These are phyloP conservation scores for Diaporthe batatas DNA, from an alignment of 2,329 filamentous ascomycete species.

Conservation along the genomic window DNA sequence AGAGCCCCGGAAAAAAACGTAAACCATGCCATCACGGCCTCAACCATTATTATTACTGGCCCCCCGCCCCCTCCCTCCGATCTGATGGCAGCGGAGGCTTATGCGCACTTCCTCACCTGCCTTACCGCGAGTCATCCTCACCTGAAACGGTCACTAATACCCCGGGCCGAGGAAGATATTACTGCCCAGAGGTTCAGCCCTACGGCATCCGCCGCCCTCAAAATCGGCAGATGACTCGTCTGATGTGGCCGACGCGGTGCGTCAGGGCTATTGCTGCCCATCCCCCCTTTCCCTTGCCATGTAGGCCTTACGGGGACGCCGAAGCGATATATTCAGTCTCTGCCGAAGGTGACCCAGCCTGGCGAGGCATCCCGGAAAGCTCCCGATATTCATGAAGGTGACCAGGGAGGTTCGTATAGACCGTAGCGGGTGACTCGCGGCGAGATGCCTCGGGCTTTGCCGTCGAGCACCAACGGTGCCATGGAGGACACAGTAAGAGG, in stretches of 20 bases:
- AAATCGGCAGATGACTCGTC: slow-evolving; percentile 13
- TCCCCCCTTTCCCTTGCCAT: not conserved
- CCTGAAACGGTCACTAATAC: slow-evolving; percentile 21
- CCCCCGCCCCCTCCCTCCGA: not conserved
- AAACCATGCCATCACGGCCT: not conserved
- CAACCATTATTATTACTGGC: not conserved
- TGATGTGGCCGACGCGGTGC: not conserved
- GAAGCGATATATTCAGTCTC: slow-evolving; percentile 1
- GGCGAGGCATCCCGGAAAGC: not conserved
- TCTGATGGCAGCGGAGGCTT: slow-evolving; percentile 22
- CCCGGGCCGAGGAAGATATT: slow-evolving; percentile 6
- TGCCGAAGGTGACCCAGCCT: not conserved
- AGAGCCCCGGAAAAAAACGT: not conserved
- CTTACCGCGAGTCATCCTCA: slow-evolving; percentile 17
- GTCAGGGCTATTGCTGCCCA: not conserved
- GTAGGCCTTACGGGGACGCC: not conserved
- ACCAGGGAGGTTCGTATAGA: not conserved
- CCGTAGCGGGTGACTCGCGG: not conserved
- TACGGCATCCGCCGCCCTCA: not conserved
- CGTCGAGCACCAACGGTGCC: not conserved
- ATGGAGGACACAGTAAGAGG: not conserved
- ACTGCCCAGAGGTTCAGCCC: slow-evolving; percentile 16
- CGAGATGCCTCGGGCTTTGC: not conserved
- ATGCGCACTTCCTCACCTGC: slow-evolving; percentile 1
- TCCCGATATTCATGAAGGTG: not conserved